Conservation (phyloP, 306 rosid species). For the Rosa rugosa region DNA sequence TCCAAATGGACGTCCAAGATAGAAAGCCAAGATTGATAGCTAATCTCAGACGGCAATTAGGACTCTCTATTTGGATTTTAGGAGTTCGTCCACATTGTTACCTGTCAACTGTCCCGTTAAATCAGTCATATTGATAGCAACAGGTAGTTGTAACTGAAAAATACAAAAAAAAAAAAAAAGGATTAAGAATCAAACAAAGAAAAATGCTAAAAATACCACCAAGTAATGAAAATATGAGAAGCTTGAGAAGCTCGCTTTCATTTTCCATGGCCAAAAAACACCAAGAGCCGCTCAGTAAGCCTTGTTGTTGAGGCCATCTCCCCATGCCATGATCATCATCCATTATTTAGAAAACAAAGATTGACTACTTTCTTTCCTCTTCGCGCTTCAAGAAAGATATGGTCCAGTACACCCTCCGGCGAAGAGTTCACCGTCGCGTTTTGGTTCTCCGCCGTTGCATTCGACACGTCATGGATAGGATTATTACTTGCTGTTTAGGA, state of each 20-base stretch:
- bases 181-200: background rate
- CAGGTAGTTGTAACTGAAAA: constrained; percentile 59
- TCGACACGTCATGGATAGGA: constrained; percentile 46
- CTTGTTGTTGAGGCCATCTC: constrained; percentile 55
- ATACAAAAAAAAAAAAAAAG: background rate
- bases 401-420: constrained; percentile 23
- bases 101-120: constrained; percentile 72
- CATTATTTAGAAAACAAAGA: background rate
- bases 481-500: constrained; percentile 48
- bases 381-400: constrained; percentile 1
- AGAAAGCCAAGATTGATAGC: background rate
- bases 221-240: constrained; percentile 33
- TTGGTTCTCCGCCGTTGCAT: constrained; percentile 60
- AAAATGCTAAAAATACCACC: constrained; percentile 37
- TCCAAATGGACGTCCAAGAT: constrained; percentile 4
- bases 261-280: constrained; percentile 57
- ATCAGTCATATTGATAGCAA: constrained; percentile 45
- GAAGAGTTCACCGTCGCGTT: constrained; percentile 46
- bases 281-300: constrained; percentile 26
- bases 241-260: constrained; percentile 31
- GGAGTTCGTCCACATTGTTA: constrained; percentile 23
- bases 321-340: background rate
- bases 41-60: constrained; percentile 26
- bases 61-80: background rate
- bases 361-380: background rate